Percentiles rank a stretch among this genome's conserved stretches.
phyloP scores from a whole-genome alignment of 768 basidiomycete species.

The Amylocystis lapponica region DNA sequence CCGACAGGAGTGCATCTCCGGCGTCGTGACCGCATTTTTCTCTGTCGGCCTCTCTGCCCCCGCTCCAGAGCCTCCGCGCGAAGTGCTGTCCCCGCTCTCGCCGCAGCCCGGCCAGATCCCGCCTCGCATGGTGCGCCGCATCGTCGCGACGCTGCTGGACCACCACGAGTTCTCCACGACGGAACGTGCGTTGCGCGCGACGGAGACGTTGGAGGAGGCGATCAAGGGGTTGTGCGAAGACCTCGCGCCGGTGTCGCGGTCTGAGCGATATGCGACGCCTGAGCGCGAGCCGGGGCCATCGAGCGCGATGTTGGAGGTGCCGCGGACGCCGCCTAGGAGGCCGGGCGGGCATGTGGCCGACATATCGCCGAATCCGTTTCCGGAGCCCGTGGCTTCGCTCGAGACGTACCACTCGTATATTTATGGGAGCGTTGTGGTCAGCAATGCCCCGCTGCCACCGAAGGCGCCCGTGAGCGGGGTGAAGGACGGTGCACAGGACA shows the following conservation, averaged over 20 bases:
- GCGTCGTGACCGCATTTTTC: constrained; percentile 93
- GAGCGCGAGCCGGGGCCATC: constrained; percentile 14
- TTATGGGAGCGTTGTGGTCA: constrained; percentile 50
- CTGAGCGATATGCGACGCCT: constrained; percentile 13
- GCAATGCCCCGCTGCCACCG: constrained; percentile 36
- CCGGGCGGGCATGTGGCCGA: constrained; percentile 34
- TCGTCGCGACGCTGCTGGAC: constrained; percentile 62
- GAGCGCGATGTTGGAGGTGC: constrained; percentile 33
- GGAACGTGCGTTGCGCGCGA: constrained; percentile 61
- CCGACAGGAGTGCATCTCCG: constrained; percentile 89
- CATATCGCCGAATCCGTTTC: constrained; percentile 60
- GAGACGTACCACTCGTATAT: constrained; percentile 58
- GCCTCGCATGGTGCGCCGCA: constrained; percentile 59
- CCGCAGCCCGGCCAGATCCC: constrained; percentile 60
- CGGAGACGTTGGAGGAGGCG: constrained; percentile 62
- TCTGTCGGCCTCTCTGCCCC: constrained; percentile 39
- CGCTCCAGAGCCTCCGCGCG: constrained; percentile 4
- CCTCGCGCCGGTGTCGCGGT: constrained; percentile 23
- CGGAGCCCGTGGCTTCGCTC: constrained; percentile 55
- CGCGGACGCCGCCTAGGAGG: constrained; percentile 42
- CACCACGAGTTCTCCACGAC: constrained; percentile 73
- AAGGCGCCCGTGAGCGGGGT: constrained; percentile 10
- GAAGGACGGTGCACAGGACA: constrained; percentile 8
- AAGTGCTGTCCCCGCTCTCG: constrained; percentile 38
- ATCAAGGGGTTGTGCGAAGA: constrained; percentile 72